Base-by-base conservation (phyloP, 2,329 filamentous ascomycete genomes). In the Fusarium sp. region DNA sequence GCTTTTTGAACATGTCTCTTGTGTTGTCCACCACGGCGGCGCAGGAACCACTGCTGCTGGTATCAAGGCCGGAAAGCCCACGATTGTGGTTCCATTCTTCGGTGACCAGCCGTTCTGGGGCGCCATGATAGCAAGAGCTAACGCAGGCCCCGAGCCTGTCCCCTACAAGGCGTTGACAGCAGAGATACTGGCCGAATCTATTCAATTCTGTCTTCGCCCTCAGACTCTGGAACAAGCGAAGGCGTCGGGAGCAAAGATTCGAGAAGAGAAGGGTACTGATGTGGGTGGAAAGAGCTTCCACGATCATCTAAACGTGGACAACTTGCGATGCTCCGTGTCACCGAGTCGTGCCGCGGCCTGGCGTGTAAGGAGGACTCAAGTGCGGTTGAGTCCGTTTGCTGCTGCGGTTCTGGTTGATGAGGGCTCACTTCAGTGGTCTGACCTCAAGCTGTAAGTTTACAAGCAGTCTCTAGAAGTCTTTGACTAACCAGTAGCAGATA, bases 31-130 rank as follows among this genome's bases (percentile, higher is more conserved):
- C 75, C 93, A 97, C 68, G 93, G 93, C 20, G 93, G 93, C 62
- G 93, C 93, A 8, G 93, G 93, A 16, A 97, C 93, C 3, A 96
- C 93, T 1, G 93, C 93, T 1, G 92, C 93, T 1, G 93, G 93
- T n/a, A 92, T 97, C 65, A 87, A 90, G 16, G 87, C 89, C 1
- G 93, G 93, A 23, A 89, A 89, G 58, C 93, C 93, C 2, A 97
- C 93, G 0, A 87, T 96, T 2, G 86, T 97, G 3, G 89, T 97
- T 0, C 93, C 93, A 0, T 97, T 97, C 81, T 97, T 94, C 75
- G 92, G 92, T 2, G 92, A 95, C 72, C 92, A 95, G 77, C 90
- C 90, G 0, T 95, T 94, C 74, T 94, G 92, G 92, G 92, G 92
- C 7, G 84, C 89, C 9, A 93, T 94, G 86, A 87, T 93, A 38